A percentile compares a stretch with the other conserved stretches of the same genome.
Evolutionary conservation across 2,329 filamentous ascomycete genomes (phyloP).

Genomic region (Clarireedia hainanense): DNA sequence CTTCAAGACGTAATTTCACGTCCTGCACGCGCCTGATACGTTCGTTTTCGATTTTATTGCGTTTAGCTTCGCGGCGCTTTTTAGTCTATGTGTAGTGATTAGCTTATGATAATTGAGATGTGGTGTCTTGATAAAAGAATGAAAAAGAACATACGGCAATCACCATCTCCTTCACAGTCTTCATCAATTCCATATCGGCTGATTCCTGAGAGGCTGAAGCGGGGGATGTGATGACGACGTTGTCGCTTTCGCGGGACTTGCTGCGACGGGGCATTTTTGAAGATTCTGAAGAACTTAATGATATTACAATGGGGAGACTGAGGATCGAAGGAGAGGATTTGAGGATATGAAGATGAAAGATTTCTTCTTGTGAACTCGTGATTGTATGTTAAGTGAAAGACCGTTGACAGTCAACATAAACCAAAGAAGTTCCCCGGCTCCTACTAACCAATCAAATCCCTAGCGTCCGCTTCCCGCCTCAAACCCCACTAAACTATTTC

Average conservation of each 20-base stretch:
- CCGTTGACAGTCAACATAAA: too few species aligned
- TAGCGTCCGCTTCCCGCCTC: neutral
- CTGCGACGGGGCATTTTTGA: too few species aligned
- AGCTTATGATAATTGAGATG: neutral
- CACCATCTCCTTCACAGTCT: neutral
- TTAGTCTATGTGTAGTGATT: slow-evolving; percentile 16
- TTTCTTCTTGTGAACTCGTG: neutral
- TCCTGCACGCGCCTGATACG: slow-evolving; percentile 21
- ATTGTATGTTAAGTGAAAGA: too few species aligned
- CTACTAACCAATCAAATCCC: neutral
- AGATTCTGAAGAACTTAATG: too few species aligned
- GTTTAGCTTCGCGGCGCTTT: slow-evolving; percentile 22
- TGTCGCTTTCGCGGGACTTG: too few species aligned
- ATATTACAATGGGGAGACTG: too few species aligned
- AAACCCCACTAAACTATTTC: slow-evolving; percentile 1
- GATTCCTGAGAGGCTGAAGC: neutral
- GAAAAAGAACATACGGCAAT: neutral
- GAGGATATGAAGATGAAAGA: neutral
- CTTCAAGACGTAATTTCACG: slow-evolving; percentile 17
- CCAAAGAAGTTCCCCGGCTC: too few species aligned
- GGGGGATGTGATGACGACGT: neutral
- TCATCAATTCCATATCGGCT: neutral
- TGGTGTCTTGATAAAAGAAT: neutral
- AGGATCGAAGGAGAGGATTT: neutral
- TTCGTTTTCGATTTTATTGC: slow-evolving; percentile 22